Conservation (phyloP, 169 alveolate genomes). For the Blepharisma undulans region DNA sequence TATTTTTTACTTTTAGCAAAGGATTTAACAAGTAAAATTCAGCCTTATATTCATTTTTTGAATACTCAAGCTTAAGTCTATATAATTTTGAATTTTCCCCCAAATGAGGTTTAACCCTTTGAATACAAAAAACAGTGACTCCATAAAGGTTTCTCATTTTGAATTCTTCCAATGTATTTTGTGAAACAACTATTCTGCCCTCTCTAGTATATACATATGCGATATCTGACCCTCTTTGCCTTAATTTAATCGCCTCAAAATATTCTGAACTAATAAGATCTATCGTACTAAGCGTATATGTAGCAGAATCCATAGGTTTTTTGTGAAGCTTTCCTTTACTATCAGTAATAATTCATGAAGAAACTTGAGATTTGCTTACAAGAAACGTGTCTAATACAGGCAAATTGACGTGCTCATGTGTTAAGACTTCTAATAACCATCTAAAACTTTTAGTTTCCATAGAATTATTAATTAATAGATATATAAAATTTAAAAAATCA, state of each 20-base stretch:
- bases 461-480: background rate
- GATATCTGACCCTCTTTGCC: background rate
- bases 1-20: background rate
- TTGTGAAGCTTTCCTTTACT: background rate
- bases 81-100: background rate
- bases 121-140: background rate
- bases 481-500: too few species aligned
- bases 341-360: background rate
- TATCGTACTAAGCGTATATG: background rate
- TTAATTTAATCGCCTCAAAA: background rate
- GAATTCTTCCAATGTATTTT: background rate
- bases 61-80: background rate
- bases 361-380: background rate
- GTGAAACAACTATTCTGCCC: background rate
- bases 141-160: background rate
- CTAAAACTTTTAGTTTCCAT: background rate
- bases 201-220: background rate
- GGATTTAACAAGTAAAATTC: background rate
- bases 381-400: background rate
- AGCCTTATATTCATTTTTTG: background rate
- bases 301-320: background rate
- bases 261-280: background rate
- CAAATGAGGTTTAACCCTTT: background rate
- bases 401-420: background rate
- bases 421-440: background rate